phyloP scores from a whole-genome alignment of 106 monocot species.

The Dendrobium huoshanense region DNA sequence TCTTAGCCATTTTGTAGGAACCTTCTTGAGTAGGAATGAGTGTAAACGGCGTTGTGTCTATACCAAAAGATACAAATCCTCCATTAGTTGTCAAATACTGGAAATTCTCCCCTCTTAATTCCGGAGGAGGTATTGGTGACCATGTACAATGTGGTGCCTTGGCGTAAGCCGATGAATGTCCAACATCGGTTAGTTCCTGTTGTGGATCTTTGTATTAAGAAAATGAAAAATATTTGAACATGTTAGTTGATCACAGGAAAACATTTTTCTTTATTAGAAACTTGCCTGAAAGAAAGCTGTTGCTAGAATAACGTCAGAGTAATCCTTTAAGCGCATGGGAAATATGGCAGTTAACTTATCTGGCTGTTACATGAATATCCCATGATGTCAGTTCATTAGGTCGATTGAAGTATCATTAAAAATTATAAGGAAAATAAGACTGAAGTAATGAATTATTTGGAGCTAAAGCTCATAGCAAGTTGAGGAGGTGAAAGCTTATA shows the following conservation, averaged over 20 bases:
- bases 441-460: background rate
- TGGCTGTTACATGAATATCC: slow-evolving; percentile 19
- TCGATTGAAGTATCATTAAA: background rate
- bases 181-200: slow-evolving; percentile 56
- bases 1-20: background rate
- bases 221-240: background rate
- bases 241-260: background rate
- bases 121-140: slow-evolving; percentile 75
- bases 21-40: background rate
- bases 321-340: slow-evolving; percentile 67
- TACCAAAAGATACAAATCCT: slow-evolving; percentile 78
- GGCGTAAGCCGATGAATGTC: slow-evolving; percentile 20
- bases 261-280: background rate
- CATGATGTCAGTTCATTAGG: slow-evolving; percentile 4
- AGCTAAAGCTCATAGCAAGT: background rate
- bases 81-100: slow-evolving; percentile 63
- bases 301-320: slow-evolving; percentile 56
- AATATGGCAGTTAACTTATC: slow-evolving; percentile 49
- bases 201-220: slow-evolving; percentile 7
- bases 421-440: too few species aligned
- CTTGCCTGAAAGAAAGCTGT: slow-evolving; percentile 65
- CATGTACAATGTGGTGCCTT: slow-evolving; percentile 59
- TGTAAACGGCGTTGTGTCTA: background rate
- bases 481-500: background rate
- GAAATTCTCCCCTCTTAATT: slow-evolving; percentile 60